Evolutionary conservation across 768 basidiomycete species (phyloP).

Genomic region (Plicaturopsis crispa): DNA sequence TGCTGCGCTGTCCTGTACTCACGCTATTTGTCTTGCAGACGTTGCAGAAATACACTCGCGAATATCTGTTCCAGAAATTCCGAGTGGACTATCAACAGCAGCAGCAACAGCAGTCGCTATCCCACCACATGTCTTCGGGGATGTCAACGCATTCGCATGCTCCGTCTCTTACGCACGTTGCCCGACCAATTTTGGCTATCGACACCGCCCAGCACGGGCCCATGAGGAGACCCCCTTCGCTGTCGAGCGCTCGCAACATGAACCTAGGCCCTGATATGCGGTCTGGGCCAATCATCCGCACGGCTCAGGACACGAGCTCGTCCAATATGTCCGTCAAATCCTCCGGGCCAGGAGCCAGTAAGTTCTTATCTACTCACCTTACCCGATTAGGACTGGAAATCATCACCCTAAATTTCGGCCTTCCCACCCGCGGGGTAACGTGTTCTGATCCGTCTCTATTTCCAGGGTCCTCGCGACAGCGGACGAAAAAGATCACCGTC

Average conservation of each 20-base stretch:
- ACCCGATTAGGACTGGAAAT: neutral
- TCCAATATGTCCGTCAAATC: slow-evolving; percentile 25
- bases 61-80: slow-evolving; percentile 79
- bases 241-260: slow-evolving; percentile 40
- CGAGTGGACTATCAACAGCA: slow-evolving; percentile 48
- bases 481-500: slow-evolving; percentile 82
- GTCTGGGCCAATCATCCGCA: slow-evolving; percentile 31
- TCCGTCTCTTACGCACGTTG: slow-evolving; percentile 23
- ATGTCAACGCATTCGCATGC: slow-evolving; percentile 25
- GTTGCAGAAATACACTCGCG: slow-evolving; percentile 77
- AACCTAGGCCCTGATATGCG: slow-evolving; percentile 36
- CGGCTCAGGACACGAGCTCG: slow-evolving; percentile 20
- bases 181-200: slow-evolving; percentile 54
- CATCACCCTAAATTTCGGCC: neutral
- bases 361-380: slow-evolving; percentile 15
- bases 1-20: too few species aligned
- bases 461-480: slow-evolving; percentile 53
- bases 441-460: neutral
- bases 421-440: too few species aligned
- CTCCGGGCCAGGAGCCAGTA: slow-evolving; percentile 26
- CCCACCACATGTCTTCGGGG: slow-evolving; percentile 27
- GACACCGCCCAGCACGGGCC: slow-evolving; percentile 46
- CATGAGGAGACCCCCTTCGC: slow-evolving; percentile 35
- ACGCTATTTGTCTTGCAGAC: slow-evolving; percentile 39
- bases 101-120: slow-evolving; percentile 37